Evolutionary conservation across 1,284 basidiomycete genomes (phyloP), one percentile per base, ranked within the genome.

Genomic region (Rhizoctonia solani): DNA sequence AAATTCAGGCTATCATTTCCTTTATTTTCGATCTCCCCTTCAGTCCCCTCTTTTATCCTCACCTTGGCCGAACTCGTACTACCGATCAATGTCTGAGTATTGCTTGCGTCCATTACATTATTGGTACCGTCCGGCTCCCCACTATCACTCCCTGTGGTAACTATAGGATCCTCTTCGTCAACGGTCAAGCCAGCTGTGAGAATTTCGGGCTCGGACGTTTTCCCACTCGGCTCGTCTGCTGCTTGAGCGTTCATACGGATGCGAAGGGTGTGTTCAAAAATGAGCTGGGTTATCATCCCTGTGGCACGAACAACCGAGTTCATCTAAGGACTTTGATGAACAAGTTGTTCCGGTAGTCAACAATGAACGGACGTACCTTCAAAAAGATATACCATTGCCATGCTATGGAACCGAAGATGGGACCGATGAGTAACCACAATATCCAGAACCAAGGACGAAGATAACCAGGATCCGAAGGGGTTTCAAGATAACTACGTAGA

Each of bases 251-350:
- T 55, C 55, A 70, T 39, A 5, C 69, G 67, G 25, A 71, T 70
- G 41, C 65, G 54, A 21, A 71, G 58, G 6, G 70, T 27, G 54
- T 70, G 70, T 21, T 71, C 69, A 27, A 71, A 71, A 11, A 71
- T 49, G 23, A 71, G 50, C 42, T 71, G 69, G 32, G 70, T 69
- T 50, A 71, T 34, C 30, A 71, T 54, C 8, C 55, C 65, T 46
- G 70, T 69, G 9, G 54, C 49, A 19, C 68, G 67, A 16, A 71
- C 68, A 8, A 67, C 29, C 6, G 68, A 41, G 3, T 67, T 47
- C 5, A 63, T 71, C 54, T 42, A 61, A 29, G 11, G 1, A 4
- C 14, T 2, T 4, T 23, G 6, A n/a, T 54, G 5, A 39, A 21
- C 30, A 4, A 27, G 4, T 34, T 11, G 11, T 4, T 4, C 4